These are phyloP conservation scores for Stagonosporopsis rhizophila DNA, from an alignment of 2,329 filamentous ascomycete species.

Conservation along the genomic window DNA sequence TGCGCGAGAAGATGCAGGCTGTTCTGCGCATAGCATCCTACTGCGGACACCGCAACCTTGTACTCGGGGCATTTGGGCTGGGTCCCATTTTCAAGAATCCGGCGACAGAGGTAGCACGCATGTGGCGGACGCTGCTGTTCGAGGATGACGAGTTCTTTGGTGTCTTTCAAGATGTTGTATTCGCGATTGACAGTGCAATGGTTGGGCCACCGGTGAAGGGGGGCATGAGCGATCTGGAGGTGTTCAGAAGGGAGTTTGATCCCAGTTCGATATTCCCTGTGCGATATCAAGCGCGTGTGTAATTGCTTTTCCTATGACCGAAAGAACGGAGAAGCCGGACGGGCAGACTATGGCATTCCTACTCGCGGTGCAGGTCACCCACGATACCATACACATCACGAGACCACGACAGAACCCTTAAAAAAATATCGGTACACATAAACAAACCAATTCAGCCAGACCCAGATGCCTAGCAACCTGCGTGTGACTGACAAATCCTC, in stretches of 20 bases:
- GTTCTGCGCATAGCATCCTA: conserved; percentile 71
- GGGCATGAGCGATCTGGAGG: conserved; percentile 46
- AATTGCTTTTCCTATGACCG: not conserved
- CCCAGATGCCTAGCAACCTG: not conserved
- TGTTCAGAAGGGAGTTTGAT: conserved; percentile 51
- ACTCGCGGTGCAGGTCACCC: not conserved
- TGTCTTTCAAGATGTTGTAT: conserved; percentile 54
- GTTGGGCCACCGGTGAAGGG: conserved; percentile 42
- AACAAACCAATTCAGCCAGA: not conserved
- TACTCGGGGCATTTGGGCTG: conserved; percentile 54
- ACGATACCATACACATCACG: not conserved
- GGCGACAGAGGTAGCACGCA: conserved; percentile 51
- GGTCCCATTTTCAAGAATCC: conserved; percentile 56
- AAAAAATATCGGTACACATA: not conserved
- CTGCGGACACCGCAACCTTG: conserved; percentile 50
- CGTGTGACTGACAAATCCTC: too few species aligned
- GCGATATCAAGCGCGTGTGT: conserved; percentile 32
- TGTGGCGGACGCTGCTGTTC: conserved; percentile 55
- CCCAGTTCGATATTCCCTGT: conserved; percentile 50
- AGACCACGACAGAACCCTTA: not conserved
- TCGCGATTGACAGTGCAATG: conserved; percentile 52
- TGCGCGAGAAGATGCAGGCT: conserved; percentile 74
- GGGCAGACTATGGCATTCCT: not conserved
- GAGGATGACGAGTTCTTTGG: conserved; percentile 54
- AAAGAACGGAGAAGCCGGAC: not conserved